Evolutionary conservation across 176 grass and related monocot genomes (phyloP), one percentile per base, ranked within the genome.

Genomic region (Alopecurus myosuroides): DNA sequence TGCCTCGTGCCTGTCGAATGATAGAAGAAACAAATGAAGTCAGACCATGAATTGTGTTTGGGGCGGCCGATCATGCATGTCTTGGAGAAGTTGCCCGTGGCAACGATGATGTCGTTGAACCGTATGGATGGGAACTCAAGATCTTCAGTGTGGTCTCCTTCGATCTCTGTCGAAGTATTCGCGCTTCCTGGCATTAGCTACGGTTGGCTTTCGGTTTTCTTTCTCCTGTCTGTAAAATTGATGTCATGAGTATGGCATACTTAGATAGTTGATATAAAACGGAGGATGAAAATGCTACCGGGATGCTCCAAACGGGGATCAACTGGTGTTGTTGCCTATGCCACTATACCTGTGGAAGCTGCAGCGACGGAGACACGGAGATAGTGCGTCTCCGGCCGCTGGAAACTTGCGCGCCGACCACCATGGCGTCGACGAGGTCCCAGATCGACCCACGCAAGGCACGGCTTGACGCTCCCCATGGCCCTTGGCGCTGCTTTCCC

Each of bases 11-110:
- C n/a, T 82, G n/a, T 29, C 1, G 3, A 75, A 58, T 67, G 13
- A 7, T 13, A 85, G 19, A 69, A 15, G 4, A 76, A 68, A 37
- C 23, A 76, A 40, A 17, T 48, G 0, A 45, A 18, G 28, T 40
- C 3, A 39, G 34, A 67, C 0, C 33, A 25, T 78, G 69, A 4
- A 51, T 28, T 40, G 28, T 58, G n/a, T 13, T 28, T 7, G 49
- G 49, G 14, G 1, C 89, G 85, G 0, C 92, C 92, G 0, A 94
- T 76, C 67, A 86, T 74, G 60, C 23, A 65, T 17, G 66, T 2
- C 10, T 63, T 75, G 6, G 86, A 88, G 80, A 94, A 94, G 44
- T 94, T 79, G 42, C 46, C 29, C 11, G 92, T 94, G 7, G 89
- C 89, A 0, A 58, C 42, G 2, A 69, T 45, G 12, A 94, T 86